Evolutionary conservation across 345 rosid species (phyloP).

Genomic region (Eucalyptus guilfoylei): DNA sequence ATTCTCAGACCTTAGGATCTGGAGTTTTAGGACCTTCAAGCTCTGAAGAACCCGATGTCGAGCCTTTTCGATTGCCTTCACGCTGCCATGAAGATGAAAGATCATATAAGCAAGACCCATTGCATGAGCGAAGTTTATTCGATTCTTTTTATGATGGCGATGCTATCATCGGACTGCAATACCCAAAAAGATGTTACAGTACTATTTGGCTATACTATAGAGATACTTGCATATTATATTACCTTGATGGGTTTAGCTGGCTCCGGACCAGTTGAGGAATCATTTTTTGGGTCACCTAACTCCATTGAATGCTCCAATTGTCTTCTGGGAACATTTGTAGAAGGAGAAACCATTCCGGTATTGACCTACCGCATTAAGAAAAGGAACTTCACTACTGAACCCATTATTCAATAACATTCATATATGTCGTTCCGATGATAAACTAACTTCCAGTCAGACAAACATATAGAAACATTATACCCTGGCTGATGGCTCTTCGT

Average conservation of each 20-base stretch:
- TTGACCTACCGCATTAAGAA: slow-evolving; percentile 12
- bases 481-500: slow-evolving; percentile 47
- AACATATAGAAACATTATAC: not conserved
- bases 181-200: not conserved
- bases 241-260: slow-evolving; percentile 45
- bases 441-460: slow-evolving; percentile 10
- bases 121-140: not conserved
- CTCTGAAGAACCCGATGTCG: slow-evolving; percentile 30
- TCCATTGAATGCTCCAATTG: slow-evolving; percentile 49
- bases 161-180: not conserved
- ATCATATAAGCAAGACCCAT: not conserved
- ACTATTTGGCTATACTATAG: not conserved
- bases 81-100: slow-evolving; percentile 17
- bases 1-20: slow-evolving; percentile 38
- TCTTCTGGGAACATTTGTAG: slow-evolving; percentile 37
- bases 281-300: slow-evolving; percentile 26
- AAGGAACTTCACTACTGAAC: not conserved
- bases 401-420: not conserved
- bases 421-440: not conserved
- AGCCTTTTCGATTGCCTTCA: slow-evolving; percentile 41
- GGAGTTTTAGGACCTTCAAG: slow-evolving; percentile 50
- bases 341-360: slow-evolving; percentile 23
- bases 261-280: slow-evolving; percentile 19
- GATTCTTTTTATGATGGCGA: not conserved
- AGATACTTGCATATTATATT: not conserved